Evolutionary conservation across 129 eudicot species (phyloP), one percentile per base, ranked within the genome.

Genomic region (Cynara cardunculus): DNA sequence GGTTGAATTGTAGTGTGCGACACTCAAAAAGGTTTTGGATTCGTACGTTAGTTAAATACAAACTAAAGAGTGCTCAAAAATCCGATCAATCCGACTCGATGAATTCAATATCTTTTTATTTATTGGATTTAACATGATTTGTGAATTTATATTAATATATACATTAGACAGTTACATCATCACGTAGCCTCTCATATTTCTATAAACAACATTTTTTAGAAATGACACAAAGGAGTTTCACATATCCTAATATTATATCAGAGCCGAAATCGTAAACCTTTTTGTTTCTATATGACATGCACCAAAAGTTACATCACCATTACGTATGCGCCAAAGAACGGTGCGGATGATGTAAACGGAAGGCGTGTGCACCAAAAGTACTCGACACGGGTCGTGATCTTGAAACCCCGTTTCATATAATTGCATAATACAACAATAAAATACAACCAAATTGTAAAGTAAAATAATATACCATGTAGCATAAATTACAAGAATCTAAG

Each of bases 401-500:
- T 76, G 72, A 69, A 75, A 82, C 25, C 85, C 35, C n/a, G 21
- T 22, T 69, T 26, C 53, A 39, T 31, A 59, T 69, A 37, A 27
- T 27, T 7, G 35, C 78, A 71, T 77, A 59, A 31, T 77, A 77
- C 73, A 71, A 77, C 21, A 26, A 61, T 39, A 71, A 62, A 9
- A 71, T 37, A 71, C 78, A 71, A 61, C 35, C 73, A 37, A 3
- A 25, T 34, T 34, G 7, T 76, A 56, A 69, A 69, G 53, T 70
- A 76, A 56, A 31, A 26, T 27, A 69, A 69, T 28, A 82, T 46
- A 35, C 34, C 39, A 76, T 7, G n/a, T 26, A 64, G 31, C 72
- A 76, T 69, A 69, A 34, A 25, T 66, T 76, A 76, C 81, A 82
- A 73, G 21, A 65, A 73, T 64, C 30, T 73, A 72, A 72, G 37